Evolutionary conservation across 805 yeast genomes (phyloP).

Genomic region (Pichia deserticola): DNA sequence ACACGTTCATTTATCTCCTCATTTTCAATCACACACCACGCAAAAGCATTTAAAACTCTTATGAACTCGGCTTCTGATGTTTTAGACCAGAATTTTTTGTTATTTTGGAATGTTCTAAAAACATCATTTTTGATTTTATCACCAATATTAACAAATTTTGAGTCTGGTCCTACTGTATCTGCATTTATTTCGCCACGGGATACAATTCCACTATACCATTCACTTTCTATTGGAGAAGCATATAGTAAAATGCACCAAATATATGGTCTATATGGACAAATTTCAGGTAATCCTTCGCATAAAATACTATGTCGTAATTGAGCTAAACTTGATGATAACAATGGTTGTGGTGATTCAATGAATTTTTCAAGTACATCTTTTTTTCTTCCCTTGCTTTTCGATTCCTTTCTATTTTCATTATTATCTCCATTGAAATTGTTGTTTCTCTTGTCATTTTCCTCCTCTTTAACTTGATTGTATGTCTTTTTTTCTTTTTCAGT

Average conservation of each 20-base stretch:
- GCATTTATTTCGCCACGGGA: conserved; percentile 38
- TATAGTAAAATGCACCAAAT: conserved; percentile 76
- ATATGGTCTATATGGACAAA: conserved; percentile 62
- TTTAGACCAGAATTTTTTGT: conserved; percentile 49
- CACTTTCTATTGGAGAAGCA: conserved; percentile 51
- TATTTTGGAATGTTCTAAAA: conserved; percentile 76
- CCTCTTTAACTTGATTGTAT: too few species aligned
- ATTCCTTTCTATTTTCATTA: conserved; percentile 1
- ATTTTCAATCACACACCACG: conserved; percentile 33
- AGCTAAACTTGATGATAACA: conserved; percentile 41
- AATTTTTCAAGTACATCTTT: conserved; percentile 50
- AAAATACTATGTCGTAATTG: conserved; percentile 47
- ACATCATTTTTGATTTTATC: conserved; percentile 79
- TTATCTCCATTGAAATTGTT: background rate
- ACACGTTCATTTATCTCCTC: conserved; percentile 9
- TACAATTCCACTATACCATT: conserved; percentile 47
- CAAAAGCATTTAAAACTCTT: conserved; percentile 66
- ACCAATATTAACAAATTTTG: conserved; percentile 38
- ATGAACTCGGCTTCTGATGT: conserved; percentile 67
- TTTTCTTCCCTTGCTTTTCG: conserved; percentile 30
- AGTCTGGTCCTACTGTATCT: background rate
- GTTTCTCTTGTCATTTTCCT: too few species aligned
- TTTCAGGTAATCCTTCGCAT: conserved; percentile 36
- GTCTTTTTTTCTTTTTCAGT: too few species aligned
- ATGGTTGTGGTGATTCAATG: conserved; percentile 36